Conservation (phyloP, 164 flowering plant species). For the Sedum album region DNA sequence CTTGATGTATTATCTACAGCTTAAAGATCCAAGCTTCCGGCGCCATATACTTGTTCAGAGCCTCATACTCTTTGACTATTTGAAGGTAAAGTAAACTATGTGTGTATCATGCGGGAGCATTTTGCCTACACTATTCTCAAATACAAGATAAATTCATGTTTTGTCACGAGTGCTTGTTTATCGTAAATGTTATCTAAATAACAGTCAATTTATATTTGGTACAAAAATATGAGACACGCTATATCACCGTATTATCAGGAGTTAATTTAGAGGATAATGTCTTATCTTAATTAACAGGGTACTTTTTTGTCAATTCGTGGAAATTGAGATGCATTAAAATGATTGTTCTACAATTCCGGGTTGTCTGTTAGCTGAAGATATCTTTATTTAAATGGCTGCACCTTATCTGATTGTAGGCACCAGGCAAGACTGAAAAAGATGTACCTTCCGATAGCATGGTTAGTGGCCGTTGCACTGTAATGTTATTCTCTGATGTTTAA, state of each 20-base stretch:
- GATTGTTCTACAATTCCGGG: not conserved
- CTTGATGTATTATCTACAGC: slow-evolving; percentile 29
- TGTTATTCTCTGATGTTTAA: too few relatives aligned
- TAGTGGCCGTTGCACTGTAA: slow-evolving; percentile 17
- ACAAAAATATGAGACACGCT: too few relatives aligned
- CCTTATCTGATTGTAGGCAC: slow-evolving; percentile 44
- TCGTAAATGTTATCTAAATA: too few relatives aligned
- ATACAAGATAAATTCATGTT: too few relatives aligned
- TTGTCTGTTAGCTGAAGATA: too few relatives aligned
- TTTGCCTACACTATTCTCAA: too few relatives aligned
- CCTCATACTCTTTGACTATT: slow-evolving; percentile 87
- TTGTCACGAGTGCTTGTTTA: too few relatives aligned
- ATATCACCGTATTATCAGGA: too few relatives aligned
- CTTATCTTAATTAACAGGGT: not conserved
- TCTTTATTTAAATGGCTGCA: too few relatives aligned
- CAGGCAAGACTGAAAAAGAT: slow-evolving; percentile 91
- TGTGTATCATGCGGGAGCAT: not conserved
- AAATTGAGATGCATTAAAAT: not conserved
- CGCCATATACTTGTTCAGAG: slow-evolving; percentile 93
- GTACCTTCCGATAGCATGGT: slow-evolving; percentile 86
- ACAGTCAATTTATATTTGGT: too few relatives aligned
- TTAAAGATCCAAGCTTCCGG: slow-evolving; percentile 96
- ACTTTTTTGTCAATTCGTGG: not conserved
- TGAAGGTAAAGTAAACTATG: slow-evolving; percentile 64
- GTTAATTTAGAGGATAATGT: too few relatives aligned